Evolutionary conservation across 805 yeast genomes (phyloP), one percentile per base, ranked within the genome.

Genomic region (Ogataea philodendri): DNA sequence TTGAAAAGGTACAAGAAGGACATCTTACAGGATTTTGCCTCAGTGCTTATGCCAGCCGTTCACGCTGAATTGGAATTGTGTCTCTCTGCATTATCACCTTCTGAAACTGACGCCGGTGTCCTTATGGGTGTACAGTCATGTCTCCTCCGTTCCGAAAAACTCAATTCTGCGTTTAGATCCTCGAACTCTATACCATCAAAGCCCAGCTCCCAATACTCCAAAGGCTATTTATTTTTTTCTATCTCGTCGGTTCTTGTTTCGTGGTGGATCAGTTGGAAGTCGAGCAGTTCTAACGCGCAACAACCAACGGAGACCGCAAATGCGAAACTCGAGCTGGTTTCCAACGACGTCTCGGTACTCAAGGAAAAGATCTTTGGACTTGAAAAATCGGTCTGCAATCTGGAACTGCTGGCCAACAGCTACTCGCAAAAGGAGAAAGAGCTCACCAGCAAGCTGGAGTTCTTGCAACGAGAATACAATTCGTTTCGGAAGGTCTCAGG

Each of bases 51-150:
- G 17, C 48, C 51, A 9, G 37, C 30, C 4, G 41, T 44, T 22
- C 42, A 40, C 31, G 29, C 35, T 18, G 48, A 46, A 22, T 26
- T 46, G 15, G 35, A 44, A 6, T 24, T 46, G 36, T 46, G 51
- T 36, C 28, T 46, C 16, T 17, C 34, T 5, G 48, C 41, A 10
- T 29, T 44, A 10, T 37, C 29, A 2, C 9, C 16, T 11, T 5
- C 15, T 3, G 18, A 32, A 3, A 29, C 35, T 18, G 48, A 42
- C 15, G 14, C 30, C 10, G 42, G 32, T 10, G 41, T 43, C 23
- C 15, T 42, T 7, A 14, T 42, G 27, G 46, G 46, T 7, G 39
- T 36, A 20, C 48, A 46, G 13, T 44, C 46, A 9, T 46, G 51
- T 35, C 19, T 41, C 7, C 38, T 36, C 15, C 27, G 46, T 19